A percentile compares a stretch with the other conserved stretches of the same genome.
Evolutionary conservation across 2,329 filamentous ascomycete species (phyloP).

Genomic region (Arthrobotrys musiformis): DNA sequence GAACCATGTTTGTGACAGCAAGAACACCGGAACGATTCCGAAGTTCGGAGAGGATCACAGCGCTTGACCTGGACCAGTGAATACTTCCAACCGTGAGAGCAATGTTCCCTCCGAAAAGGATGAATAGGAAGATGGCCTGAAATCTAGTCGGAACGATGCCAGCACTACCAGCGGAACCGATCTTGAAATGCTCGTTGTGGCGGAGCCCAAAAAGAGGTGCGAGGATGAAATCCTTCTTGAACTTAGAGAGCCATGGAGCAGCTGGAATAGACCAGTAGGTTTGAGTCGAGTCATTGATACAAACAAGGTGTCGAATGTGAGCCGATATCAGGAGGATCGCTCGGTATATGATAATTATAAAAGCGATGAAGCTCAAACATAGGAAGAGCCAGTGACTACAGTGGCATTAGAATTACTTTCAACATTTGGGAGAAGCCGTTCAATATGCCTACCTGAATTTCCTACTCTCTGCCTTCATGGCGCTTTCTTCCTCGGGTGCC

Average conservation of each 20-base stretch:
- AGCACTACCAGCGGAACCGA: conserved; percentile 75
- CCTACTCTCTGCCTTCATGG: conserved; percentile 47
- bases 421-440: background rate
- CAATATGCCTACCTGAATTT: conserved; percentile 40
- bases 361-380: conserved; percentile 20
- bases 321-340: conserved; percentile 16
- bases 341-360: conserved; percentile 37
- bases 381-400: conserved; percentile 46
- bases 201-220: conserved; percentile 78
- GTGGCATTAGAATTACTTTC: background rate
- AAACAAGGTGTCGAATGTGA: conserved; percentile 50
- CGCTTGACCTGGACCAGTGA: conserved; percentile 68
- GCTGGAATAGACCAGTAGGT: conserved; percentile 41
- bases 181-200: conserved; percentile 79
- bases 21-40: conserved; percentile 77
- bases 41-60: conserved; percentile 66
- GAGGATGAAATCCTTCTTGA: conserved; percentile 75
- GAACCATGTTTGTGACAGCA: conserved; percentile 80
- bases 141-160: conserved; percentile 83
- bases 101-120: conserved; percentile 78
- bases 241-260: conserved; percentile 55
- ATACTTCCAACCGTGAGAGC: conserved; percentile 79
- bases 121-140: conserved; percentile 74
- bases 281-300: conserved; percentile 48
- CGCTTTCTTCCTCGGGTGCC: conserved; percentile 28